Evolutionary conservation across 2,329 filamentous ascomycete species (phyloP).

Genomic region (Blastomyces parvus): DNA sequence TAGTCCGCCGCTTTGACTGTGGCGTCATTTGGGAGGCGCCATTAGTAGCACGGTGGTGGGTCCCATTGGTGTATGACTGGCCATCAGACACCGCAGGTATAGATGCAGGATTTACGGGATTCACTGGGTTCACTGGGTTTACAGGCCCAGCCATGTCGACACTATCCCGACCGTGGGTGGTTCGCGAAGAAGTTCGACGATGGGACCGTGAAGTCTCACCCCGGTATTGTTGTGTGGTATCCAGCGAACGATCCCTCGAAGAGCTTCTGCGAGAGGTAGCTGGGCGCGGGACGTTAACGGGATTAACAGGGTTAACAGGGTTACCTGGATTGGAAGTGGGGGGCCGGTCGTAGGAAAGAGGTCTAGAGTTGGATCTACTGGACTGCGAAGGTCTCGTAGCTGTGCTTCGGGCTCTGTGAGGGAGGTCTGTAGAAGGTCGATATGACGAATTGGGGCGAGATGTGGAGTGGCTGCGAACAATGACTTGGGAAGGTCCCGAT

Average conservation of each 20-base stretch:
- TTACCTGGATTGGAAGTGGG: conserved; percentile 39
- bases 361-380: conserved; percentile 30
- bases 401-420: conserved; percentile 40
- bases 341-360: conserved; percentile 38
- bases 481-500: conserved; percentile 35
- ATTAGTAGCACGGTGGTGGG: conserved; percentile 27
- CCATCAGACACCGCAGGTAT: conserved; percentile 46
- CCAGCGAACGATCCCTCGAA: conserved; percentile 50
- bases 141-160: conserved; percentile 38
- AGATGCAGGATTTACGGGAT: conserved; percentile 27
- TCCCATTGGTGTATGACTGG: conserved; percentile 43
- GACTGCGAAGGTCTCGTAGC: conserved; percentile 34
- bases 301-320: too few relatives aligned
- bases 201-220: conserved; percentile 46
- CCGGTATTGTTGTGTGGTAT: conserved; percentile 38
- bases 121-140: conserved; percentile 4
- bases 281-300: conserved; percentile 53
- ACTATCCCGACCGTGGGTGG: conserved; percentile 35
- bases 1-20: conserved; percentile 55
- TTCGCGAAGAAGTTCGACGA: conserved; percentile 33
- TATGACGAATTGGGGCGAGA: conserved; percentile 39
- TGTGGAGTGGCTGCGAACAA: conserved; percentile 43
- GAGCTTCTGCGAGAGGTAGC: conserved; percentile 51
- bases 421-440: conserved; percentile 34
- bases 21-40: conserved; percentile 25